Evolutionary conservation across 768 basidiomycete genomes (phyloP).

Genomic region (Pleurotus cornucopiae): DNA sequence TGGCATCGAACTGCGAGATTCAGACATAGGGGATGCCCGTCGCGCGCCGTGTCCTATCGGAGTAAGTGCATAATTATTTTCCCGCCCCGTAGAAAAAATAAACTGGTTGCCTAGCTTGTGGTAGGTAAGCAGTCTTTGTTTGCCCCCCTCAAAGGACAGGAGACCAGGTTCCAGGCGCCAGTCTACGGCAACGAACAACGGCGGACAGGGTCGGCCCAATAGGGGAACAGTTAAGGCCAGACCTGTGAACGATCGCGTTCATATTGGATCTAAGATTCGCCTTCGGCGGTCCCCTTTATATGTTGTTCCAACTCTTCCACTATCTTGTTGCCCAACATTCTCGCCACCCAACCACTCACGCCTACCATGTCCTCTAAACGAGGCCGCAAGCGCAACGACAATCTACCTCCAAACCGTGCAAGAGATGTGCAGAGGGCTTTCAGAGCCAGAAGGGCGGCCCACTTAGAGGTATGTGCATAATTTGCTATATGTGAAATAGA

Average conservation of each 20-base stretch:
- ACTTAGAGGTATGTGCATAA: slow-evolving; percentile 60
- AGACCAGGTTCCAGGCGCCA: background rate
- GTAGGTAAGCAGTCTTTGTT: too few relatives aligned
- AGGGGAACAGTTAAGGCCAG: slow-evolving; percentile 5
- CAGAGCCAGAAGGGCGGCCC: slow-evolving; percentile 83
- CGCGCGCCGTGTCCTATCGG: background rate
- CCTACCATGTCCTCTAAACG: slow-evolving; percentile 77
- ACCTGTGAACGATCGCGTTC: slow-evolving; percentile 9
- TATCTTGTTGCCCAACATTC: slow-evolving; percentile 19
- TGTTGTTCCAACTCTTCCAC: slow-evolving; percentile 25
- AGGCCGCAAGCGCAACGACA: slow-evolving; percentile 81
- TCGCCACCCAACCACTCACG: slow-evolving; percentile 25
- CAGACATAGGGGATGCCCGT: background rate
- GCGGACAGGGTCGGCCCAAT: slow-evolving; percentile 5
- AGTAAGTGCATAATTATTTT: too few relatives aligned
- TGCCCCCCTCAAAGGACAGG: background rate
- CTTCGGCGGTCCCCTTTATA: slow-evolving; percentile 31
- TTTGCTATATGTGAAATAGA: slow-evolving; percentile 35
- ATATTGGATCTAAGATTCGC: slow-evolving; percentile 10
- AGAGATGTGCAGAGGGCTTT: slow-evolving; percentile 89
- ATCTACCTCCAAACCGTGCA: slow-evolving; percentile 76
- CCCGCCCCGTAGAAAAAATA: too few relatives aligned
- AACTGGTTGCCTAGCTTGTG: too few relatives aligned
- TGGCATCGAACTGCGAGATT: slow-evolving; percentile 3
- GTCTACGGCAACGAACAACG: background rate